phyloP scores from a whole-genome alignment of 2,329 filamentous ascomycete species.

The Sphaerulina vaccinii region DNA sequence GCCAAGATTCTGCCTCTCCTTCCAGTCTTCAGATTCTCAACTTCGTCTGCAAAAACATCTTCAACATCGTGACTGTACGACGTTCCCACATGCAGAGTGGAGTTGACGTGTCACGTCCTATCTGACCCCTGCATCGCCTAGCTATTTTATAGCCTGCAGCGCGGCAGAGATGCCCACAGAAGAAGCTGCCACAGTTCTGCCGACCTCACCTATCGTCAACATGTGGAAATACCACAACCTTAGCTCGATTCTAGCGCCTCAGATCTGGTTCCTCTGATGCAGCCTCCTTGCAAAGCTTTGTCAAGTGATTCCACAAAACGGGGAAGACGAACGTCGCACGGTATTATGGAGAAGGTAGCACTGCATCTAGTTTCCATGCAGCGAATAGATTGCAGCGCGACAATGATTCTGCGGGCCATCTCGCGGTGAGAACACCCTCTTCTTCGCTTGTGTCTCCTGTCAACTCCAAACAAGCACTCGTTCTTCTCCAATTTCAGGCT shows the following conservation, averaged over 20 bases:
- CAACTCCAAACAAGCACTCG: conserved; percentile 3
- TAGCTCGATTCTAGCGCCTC: not conserved
- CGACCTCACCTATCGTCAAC: conserved; percentile 5
- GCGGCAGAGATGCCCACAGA: not conserved
- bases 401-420: conserved; percentile 3
- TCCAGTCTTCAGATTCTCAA: not conserved
- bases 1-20: conserved; percentile 1
- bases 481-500: conserved; percentile 1
- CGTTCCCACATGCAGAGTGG: not conserved
- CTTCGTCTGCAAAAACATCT: too few relatives aligned
- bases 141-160: not conserved
- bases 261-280: not conserved
- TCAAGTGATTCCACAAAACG: too few relatives aligned
- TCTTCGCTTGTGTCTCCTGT: not conserved
- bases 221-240: not conserved
- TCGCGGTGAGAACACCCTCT: not conserved
- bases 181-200: not conserved
- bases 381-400: conserved; percentile 7
- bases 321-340: not conserved
- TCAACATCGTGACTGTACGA: not conserved
- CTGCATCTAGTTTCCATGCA: not conserved
- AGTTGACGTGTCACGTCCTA: conserved; percentile 3
- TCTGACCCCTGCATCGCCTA: not conserved
- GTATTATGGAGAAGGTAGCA: conserved; percentile 2
- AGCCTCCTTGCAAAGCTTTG: not conserved